These are phyloP conservation scores for Macrolepiota fuliginosa DNA, from an alignment of 768 basidiomycete species.

Conservation along the genomic window DNA sequence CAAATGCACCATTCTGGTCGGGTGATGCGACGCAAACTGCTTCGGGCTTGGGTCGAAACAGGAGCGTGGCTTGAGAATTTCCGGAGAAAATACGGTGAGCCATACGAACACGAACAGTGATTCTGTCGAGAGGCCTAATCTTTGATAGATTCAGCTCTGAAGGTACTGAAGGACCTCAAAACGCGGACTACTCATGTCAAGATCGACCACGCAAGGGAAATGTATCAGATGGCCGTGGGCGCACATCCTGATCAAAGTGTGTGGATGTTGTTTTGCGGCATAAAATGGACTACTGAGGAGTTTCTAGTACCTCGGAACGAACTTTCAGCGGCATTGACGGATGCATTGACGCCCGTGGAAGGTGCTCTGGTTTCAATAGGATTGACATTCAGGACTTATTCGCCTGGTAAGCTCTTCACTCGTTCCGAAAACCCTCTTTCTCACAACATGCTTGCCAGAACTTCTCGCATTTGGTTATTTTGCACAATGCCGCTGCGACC, in stretches of 20 bases:
- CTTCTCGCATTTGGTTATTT: conserved; percentile 76
- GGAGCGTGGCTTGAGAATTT: conserved; percentile 65
- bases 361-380: conserved; percentile 52
- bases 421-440: neutral
- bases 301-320: conserved; percentile 52
- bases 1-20: conserved; percentile 40
- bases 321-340: conserved; percentile 38
- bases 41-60: conserved; percentile 81
- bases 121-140: conserved; percentile 4
- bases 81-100: conserved; percentile 43
- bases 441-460: conserved; percentile 38
- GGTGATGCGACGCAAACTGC: conserved; percentile 55
- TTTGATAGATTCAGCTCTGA: conserved; percentile 41
- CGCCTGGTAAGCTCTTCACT: conserved; percentile 47
- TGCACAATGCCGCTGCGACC: conserved; percentile 81
- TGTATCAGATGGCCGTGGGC: conserved; percentile 71
- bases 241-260: conserved; percentile 78
- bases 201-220: conserved; percentile 59
- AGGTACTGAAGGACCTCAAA: conserved; percentile 43
- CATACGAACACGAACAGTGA: neutral
- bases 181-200: conserved; percentile 45
- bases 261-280: conserved; percentile 17
- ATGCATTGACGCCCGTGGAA: conserved; percentile 34
- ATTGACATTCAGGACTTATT: conserved; percentile 63
- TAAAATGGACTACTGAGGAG: conserved; percentile 8